Percentiles rank a stretch among this genome's conserved stretches.
Conservation (phyloP, 768 basidiomycete species). For the Suillus lakei region DNA sequence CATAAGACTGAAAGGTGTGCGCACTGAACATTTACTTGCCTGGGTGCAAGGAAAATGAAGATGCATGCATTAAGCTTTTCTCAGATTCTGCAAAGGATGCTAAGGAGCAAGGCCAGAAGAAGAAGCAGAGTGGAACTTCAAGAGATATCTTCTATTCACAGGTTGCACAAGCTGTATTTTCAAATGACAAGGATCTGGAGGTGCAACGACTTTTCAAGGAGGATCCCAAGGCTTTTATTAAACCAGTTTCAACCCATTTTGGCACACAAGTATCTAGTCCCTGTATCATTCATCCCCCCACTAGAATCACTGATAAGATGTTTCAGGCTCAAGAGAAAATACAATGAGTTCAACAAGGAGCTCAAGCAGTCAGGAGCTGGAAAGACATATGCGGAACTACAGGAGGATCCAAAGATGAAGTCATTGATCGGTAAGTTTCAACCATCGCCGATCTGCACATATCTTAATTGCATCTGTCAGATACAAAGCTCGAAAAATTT, state of each 20-base stretch:
- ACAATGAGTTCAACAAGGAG: neutral
- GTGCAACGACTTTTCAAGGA: neutral
- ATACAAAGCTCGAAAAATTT: conserved; percentile 8
- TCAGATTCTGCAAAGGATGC: conserved; percentile 3
- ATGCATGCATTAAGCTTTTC: conserved; percentile 1
- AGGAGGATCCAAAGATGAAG: neutral
- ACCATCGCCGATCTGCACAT: neutral
- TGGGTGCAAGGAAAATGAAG: conserved; percentile 8
- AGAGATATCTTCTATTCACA: neutral
- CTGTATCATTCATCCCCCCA: neutral
- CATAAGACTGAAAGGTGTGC: no score
- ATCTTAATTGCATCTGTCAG: neutral
- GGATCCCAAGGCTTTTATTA: neutral
- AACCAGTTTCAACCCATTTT: neutral
- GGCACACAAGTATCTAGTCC: neutral
- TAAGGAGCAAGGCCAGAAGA: neutral
- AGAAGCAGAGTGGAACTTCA: neutral
- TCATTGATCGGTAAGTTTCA: neutral
- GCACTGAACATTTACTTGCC: neutral
- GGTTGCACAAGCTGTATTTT: neutral
- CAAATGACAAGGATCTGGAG: neutral
- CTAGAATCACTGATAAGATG: neutral
- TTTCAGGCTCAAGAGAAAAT: neutral
- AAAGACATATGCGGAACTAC: neutral
- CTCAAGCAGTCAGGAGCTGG: neutral